Conservation (phyloP, 139 green algal genomes). For the Spirogloea muscicola region DNA sequence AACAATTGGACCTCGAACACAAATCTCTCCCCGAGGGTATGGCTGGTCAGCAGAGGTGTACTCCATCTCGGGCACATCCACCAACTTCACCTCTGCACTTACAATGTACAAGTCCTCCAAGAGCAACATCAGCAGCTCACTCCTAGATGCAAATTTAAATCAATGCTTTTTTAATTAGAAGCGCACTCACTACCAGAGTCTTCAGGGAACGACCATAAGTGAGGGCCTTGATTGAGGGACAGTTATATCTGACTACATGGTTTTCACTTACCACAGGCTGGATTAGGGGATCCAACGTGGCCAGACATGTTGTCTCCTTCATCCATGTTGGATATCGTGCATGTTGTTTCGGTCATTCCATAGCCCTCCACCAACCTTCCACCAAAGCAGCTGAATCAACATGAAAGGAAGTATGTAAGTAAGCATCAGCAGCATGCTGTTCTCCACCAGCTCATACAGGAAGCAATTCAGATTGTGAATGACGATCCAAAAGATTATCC, state of each 20-base stretch:
- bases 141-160: too few species aligned
- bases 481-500: background rate
- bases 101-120: too few species aligned
- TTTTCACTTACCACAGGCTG: conserved; percentile 32
- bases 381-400: conserved; percentile 47
- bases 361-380: conserved; percentile 60
- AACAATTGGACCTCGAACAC: conserved; percentile 54
- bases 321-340: conserved; percentile 65
- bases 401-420: background rate
- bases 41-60: conserved; percentile 49
- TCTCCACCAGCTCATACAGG: background rate
- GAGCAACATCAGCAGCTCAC: too few species aligned
- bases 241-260: background rate
- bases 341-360: conserved; percentile 78
- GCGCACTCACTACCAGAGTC: too few species aligned
- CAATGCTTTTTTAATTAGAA: too few species aligned
- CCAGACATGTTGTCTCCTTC: conserved; percentile 41
- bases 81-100: conserved; percentile 55
- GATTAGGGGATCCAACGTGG: conserved; percentile 50
- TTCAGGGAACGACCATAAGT: too few species aligned
- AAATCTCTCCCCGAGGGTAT: conserved; percentile 57
- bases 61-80: conserved; percentile 55
- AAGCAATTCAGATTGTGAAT: too few species aligned
- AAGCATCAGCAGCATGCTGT: background rate
- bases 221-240: background rate